phyloP scores from a whole-genome alignment of 169 alveolate species.

The Plasmodium vinckei region DNA sequence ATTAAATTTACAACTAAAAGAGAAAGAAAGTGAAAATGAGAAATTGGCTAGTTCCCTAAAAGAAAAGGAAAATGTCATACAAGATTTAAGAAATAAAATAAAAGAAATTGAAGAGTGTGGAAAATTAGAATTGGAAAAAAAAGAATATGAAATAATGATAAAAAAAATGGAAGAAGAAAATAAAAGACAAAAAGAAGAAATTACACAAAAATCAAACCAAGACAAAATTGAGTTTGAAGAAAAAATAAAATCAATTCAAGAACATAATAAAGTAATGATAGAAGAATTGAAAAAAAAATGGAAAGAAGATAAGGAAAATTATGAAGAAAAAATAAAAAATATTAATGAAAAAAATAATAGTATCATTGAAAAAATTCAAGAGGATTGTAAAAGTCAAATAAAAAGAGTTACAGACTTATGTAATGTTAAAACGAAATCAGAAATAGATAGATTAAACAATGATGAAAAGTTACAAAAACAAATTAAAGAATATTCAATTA shows the following conservation, averaged over 20 bases:
- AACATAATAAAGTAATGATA: neutral
- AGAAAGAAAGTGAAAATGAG: constrained; percentile 27
- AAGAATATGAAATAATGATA: neutral
- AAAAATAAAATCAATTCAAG: constrained; percentile 2
- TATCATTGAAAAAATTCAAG: constrained; percentile 7
- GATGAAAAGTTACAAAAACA: constrained; percentile 19
- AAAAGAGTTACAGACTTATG: constrained; percentile 4
- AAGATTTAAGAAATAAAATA: neutral
- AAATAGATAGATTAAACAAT: constrained; percentile 10
- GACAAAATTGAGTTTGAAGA: neutral
- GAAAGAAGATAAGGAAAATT: neutral
- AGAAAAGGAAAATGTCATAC: neutral
- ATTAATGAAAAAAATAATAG: neutral
- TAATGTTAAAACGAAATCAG: constrained; percentile 3
- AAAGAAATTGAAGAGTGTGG: constrained; percentile 2
- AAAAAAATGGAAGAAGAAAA: constrained; percentile 10
- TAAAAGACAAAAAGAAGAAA: neutral
- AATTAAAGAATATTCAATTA: constrained; percentile 20
- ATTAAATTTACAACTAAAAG: constrained; percentile 2
- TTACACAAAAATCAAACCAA: neutral
- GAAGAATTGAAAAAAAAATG: neutral
- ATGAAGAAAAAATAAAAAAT: neutral
- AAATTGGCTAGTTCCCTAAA: neutral
- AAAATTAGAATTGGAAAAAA: neutral
- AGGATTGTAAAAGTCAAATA: constrained; percentile 25